A percentile compares a stretch with the other conserved stretches of the same genome.
Evolutionary conservation across 345 rosid species (phyloP).

Genomic region (Alliaria petiolata): DNA sequence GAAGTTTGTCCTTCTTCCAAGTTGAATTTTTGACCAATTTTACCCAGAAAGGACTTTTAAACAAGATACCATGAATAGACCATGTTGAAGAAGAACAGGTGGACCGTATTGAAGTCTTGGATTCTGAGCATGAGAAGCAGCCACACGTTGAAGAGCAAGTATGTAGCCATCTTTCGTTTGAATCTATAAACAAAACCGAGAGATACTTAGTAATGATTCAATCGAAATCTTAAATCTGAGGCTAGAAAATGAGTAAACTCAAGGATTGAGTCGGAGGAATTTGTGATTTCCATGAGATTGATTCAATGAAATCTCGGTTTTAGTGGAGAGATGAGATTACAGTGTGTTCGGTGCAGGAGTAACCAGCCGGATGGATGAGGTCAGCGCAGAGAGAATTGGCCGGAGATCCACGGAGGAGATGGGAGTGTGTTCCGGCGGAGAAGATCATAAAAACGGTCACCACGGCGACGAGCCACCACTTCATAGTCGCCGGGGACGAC

Average conservation of each 20-base stretch:
- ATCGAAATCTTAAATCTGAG: background rate
- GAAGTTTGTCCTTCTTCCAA: too few species aligned
- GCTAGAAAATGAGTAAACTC: background rate
- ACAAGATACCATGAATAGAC: constrained; percentile 80
- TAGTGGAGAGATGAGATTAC: constrained; percentile 33
- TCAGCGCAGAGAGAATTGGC: constrained; percentile 52
- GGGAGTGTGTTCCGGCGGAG: constrained; percentile 11
- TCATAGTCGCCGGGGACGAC: constrained; percentile 17
- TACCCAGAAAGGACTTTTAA: background rate
- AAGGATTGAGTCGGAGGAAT: background rate
- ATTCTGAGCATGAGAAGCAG: constrained; percentile 39
- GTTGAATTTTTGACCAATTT: background rate
- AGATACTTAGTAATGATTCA: background rate
- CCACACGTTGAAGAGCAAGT: constrained; percentile 79
- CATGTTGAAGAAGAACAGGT: constrained; percentile 89
- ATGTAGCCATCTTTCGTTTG: constrained; percentile 81
- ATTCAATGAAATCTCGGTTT: background rate
- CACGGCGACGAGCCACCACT: background rate
- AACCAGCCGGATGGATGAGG: constrained; percentile 63
- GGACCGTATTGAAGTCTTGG: constrained; percentile 34
- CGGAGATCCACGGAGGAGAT: constrained; percentile 31
- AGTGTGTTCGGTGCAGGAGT: constrained; percentile 71
- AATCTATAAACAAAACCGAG: constrained; percentile 35
- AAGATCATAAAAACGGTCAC: background rate
- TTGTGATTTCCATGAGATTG: background rate